phyloP scores from a whole-genome alignment of 306 rosid species.

The Carpinus fangiana region DNA sequence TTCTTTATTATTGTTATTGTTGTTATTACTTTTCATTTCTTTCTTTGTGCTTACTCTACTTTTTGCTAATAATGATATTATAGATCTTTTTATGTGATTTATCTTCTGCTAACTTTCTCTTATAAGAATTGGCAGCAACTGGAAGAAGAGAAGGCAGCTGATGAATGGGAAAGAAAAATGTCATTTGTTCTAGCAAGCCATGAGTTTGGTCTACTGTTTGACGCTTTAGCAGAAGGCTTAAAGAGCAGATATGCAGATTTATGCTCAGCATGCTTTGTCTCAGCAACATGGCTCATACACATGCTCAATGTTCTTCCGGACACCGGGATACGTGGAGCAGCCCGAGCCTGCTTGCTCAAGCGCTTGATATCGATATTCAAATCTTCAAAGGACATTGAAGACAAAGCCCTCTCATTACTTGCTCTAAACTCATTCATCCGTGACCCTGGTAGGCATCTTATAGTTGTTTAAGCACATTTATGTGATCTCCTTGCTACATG shows the following conservation, averaged over 20 bases:
- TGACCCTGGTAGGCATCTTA: slow-evolving; percentile 53
- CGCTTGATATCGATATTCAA: slow-evolving; percentile 64
- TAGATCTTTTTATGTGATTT: slow-evolving; percentile 8
- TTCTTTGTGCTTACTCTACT: slow-evolving; percentile 11
- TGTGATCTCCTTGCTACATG: neutral
- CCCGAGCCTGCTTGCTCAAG: slow-evolving; percentile 73
- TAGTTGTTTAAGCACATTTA: neutral
- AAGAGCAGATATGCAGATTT: slow-evolving; percentile 63
- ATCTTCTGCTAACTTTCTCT: neutral
- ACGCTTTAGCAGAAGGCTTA: slow-evolving; percentile 85
- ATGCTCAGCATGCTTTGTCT: slow-evolving; percentile 63
- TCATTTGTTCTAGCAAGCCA: slow-evolving; percentile 77
- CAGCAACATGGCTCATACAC: slow-evolving; percentile 82
- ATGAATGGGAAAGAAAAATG: slow-evolving; percentile 87
- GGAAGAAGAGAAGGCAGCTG: slow-evolving; percentile 81
- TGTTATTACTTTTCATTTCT: slow-evolving; percentile 12
- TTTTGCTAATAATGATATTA: neutral
- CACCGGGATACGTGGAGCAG: slow-evolving; percentile 78
- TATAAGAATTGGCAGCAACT: slow-evolving; percentile 31
- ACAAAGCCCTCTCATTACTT: slow-evolving; percentile 80
- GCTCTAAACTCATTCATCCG: slow-evolving; percentile 72
- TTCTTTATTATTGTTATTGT: slow-evolving; percentile 16
- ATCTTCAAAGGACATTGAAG: slow-evolving; percentile 60
- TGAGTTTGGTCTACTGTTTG: slow-evolving; percentile 84
- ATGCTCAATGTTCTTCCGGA: slow-evolving; percentile 84